Conservation (phyloP, 129 eudicot species). For the Smallanthus sonchifolius region DNA sequence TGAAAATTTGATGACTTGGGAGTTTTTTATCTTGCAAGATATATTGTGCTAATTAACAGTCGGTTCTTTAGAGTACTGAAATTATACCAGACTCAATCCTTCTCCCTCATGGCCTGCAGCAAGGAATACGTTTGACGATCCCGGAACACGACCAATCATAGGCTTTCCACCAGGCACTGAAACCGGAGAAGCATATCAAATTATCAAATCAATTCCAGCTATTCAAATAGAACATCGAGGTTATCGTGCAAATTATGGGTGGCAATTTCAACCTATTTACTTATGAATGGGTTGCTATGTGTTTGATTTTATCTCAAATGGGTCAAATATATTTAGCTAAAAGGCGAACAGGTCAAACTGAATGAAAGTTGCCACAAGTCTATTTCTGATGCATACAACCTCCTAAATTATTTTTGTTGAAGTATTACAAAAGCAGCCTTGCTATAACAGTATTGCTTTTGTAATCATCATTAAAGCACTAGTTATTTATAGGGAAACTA, state of each 20-base stretch:
- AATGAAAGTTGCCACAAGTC: not conserved
- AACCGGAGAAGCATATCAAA: constrained; percentile 2
- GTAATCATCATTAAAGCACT: not conserved
- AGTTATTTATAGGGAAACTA: not conserved
- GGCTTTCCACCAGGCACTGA: constrained; percentile 97
- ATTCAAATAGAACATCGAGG: not conserved
- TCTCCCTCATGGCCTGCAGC: constrained; percentile 99
- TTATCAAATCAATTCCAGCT: not conserved
- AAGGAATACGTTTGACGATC: constrained; percentile 58
- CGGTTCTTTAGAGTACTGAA: not conserved
- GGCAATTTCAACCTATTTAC: not conserved
- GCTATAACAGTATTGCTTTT: not conserved
- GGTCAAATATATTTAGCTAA: not conserved
- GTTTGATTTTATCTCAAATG: not conserved
- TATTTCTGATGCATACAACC: not conserved
- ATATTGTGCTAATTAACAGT: not conserved
- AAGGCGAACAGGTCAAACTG: not conserved
- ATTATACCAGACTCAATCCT: constrained; percentile 80
- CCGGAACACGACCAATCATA: constrained; percentile 85
- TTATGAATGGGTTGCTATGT: not conserved
- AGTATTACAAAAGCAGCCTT: not conserved
- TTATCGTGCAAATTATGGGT: not conserved
- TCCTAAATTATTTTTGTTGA: not conserved
- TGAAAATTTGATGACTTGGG: not conserved
- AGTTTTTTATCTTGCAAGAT: not conserved